Base-by-base conservation (phyloP, 2,329 filamentous ascomycete genomes). In the Catunica adiposa region DNA sequence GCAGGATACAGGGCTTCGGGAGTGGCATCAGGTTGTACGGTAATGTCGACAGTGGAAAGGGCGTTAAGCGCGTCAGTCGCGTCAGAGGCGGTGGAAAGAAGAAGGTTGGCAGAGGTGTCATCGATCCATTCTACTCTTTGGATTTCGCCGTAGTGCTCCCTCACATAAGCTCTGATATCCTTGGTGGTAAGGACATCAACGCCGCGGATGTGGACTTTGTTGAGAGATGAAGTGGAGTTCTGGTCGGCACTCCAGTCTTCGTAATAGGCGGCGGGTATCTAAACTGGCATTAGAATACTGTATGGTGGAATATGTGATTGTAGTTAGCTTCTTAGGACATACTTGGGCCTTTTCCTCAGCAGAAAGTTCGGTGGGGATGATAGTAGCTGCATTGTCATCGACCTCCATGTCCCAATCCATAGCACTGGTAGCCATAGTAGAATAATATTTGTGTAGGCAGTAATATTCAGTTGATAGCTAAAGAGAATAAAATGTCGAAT, bases 101-200 rank as follows among this genome's bases (percentile, higher is more conserved):
- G 69, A 54, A 96, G 73, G 65, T 97, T 97, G 60, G 88, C 87
- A 0, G 88, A 90, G 5, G 80, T 82, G 67, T 98, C 92, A 66
- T 97, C 87, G 61, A 98, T 88, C 92, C 92, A 98, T 70, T 97
- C 89, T 60, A 96, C 74, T 59, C 78, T 76, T 56, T 77, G 71
- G 56, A 82, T 72, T 14, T 68, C 66, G 37, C 74, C 70, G 63
- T 78, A 88, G 66, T 92, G 78, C 60, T 86, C 76, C 51, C 73
- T 69, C 7, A 87, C 79, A 63, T 89, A 96, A 58, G 77, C 73
- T 62, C 84, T 83, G 62, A 97, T 83, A 60, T 95, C 81, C 56
- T 80, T 76, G 26, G 89, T 89, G 31, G 84, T 86, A 65, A 97
- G 73, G 46, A 83, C 80, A 64, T 94, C 84, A 2, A 97, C 76